Base-by-base conservation (phyloP, 352 stramenopile species). In the Globisporangium takayamanum region DNA sequence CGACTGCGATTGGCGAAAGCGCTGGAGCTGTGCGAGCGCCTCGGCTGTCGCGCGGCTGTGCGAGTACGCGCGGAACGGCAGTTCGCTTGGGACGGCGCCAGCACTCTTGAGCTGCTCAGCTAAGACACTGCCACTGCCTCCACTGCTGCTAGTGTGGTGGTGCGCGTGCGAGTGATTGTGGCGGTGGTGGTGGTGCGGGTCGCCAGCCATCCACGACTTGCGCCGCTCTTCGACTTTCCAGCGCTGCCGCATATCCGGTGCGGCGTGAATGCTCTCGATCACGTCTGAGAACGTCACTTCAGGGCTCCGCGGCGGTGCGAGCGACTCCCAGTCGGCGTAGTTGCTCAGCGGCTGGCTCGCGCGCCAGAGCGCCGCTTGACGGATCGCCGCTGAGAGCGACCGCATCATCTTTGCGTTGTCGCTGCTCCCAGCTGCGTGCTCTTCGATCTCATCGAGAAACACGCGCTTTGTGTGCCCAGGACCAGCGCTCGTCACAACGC, bases 201-300 rank as follows among this genome's bases (percentile, higher is more conserved):
- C 78, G 26, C 82, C 76, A 28, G 76, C 70, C 74, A 89, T 88
- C 80, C 80, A 92, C 41, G 80, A 88, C 59, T 87, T 88, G 44
- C 80, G 73, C 6, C 78, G 72, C 58, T 90, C 80, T 22, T 89
- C 82, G 20, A 66, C 63, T 14, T 69, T 71, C 80, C 78, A 89
- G 25, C 72, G 64, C 4, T 74, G 58, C 15, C 72, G 69, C 57
- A 71, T 71, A 58, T 80, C 73, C 1, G 79, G 73, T 0, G 56
- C 25, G 0, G 68, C 59, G 30, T 79, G 71, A 58, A 89, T 84
- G 26, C 66, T 87, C 55, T 80, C 79, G 53, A 91, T 80, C 1
- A 91, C 78, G 50, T 91, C 79, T 5, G 81, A 89, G 63, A 91
- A 91, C 0, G 81, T 91, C 41, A 73, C 81, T 55, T 89, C 79